Base-by-base conservation (phyloP, 2,329 filamentous ascomycete genomes). In the Colletotrichum spinosum region DNA sequence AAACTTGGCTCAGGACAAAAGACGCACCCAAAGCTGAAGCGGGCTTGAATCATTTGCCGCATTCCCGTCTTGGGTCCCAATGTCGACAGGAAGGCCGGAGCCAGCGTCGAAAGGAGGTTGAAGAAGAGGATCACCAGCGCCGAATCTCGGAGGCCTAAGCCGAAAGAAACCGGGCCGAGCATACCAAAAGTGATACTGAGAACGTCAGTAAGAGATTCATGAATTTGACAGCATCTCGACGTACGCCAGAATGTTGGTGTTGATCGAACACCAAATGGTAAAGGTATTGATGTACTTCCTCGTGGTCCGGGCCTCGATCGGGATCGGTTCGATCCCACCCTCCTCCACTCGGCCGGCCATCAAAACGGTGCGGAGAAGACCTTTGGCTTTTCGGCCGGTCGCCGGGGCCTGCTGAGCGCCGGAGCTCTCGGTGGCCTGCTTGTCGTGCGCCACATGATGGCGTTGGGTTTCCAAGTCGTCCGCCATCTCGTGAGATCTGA, bases 121-220 rank as follows among this genome's bases (percentile, higher is more conserved):
- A 84, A 83, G 73, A 84, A 84, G 10, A 84, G 68, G 50, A 83
- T 83, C 11, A 82, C 73, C 3, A 84, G 73, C 2, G 80, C 75
- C 15, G 76, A 74, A 55, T 81, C 78, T 56, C 79, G 74, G 5
- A 84, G 73, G 49, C 76, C 76, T 11, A 84, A 73, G 0, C 80
- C 80, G 48, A 70, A 73, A 44, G 79, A 80, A 25, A 80, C 71
- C 4, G 82, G 80, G 2, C 81, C 82, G 6, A 79, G 73, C 77
- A 83, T 82, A 39, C 82, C 82, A 53, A 82, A 33, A 74, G 70
- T 71, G 38, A 72, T 79, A 15, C 83, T 78, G 9, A n/a, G 12
- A 12, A 48, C 4, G 5, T 5, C 0, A 4, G 41, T 68, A 9
- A 60, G 56, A 53, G 12, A 12, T 8, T 6, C 35, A 35, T 3